Evolutionary conservation across 176 grass and related monocot species (phyloP).

Genomic region (Themeda triandra): DNA sequence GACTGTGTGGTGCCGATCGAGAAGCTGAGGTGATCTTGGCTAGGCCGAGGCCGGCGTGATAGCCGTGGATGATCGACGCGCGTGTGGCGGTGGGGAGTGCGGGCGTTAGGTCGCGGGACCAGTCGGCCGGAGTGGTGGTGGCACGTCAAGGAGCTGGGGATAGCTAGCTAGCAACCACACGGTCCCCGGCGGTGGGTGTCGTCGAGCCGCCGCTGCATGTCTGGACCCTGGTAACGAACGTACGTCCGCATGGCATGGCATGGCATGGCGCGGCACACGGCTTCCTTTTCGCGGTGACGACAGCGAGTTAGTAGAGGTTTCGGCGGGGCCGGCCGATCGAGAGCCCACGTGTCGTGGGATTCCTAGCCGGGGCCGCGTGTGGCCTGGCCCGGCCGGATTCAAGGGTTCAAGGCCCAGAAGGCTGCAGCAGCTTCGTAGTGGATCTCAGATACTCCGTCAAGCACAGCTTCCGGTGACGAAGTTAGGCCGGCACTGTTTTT

Average conservation of each 20-base stretch:
- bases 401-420: not conserved
- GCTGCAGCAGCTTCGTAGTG: not conserved
- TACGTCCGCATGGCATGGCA: not conserved
- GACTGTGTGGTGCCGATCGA: not conserved
- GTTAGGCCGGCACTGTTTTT: not conserved
- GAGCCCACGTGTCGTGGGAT: not conserved
- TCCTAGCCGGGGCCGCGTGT: too few species aligned
- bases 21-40: not conserved
- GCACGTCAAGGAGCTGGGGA: not conserved
- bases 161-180: not conserved
- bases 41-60: not conserved
- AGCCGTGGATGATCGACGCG: not conserved
- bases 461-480: not conserved
- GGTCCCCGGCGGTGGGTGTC: not conserved
- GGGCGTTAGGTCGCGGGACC: conserved; percentile 13
- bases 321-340: not conserved
- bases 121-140: not conserved
- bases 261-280: too few species aligned
- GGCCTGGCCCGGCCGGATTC: too few species aligned
- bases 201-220: not conserved
- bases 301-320: not conserved
- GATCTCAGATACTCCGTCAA: not conserved
- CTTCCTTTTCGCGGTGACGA: not conserved
- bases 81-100: not conserved
- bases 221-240: not conserved